Evolutionary conservation across 257 asterid genomes (phyloP).

Genomic region (Solanum virginianum): DNA sequence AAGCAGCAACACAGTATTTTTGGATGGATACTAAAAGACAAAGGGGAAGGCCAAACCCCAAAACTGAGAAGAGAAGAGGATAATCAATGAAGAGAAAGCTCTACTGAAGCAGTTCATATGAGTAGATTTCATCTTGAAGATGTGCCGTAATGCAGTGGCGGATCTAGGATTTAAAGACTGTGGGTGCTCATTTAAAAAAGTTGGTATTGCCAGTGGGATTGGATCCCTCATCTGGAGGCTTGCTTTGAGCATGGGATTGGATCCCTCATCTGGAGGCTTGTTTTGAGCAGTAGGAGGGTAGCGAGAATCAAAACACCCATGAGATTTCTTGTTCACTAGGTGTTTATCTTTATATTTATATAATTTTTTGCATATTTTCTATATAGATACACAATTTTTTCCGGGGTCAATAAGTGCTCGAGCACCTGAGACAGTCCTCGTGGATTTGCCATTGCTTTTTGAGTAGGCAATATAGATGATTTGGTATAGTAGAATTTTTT

Average conservation of each 20-base stretch:
- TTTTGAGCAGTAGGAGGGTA: too few relatives aligned
- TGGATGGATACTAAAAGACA: constrained; percentile 72
- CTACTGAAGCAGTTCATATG: constrained; percentile 41
- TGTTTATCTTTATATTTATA: neutral
- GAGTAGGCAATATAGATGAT: neutral
- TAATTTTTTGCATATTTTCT: neutral
- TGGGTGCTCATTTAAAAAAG: too few relatives aligned
- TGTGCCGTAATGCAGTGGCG: constrained; percentile 8
- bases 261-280: too few relatives aligned
- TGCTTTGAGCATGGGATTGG: too few relatives aligned
- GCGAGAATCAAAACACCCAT: neutral
- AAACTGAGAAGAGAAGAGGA: constrained; percentile 37
- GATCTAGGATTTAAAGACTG: neutral
- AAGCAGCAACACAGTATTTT: constrained; percentile 51
- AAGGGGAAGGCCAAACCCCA: constrained; percentile 42
- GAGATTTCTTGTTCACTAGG: neutral
- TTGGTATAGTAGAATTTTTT: neutral
- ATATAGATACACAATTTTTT: neutral
- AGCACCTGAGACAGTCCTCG: too few relatives aligned
- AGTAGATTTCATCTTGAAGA: constrained; percentile 27
- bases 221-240: too few relatives aligned
- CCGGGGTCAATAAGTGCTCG: too few relatives aligned
- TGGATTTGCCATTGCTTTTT: neutral
- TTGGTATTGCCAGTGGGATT: too few relatives aligned
- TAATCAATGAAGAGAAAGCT: constrained; percentile 50